phyloP scores from a whole-genome alignment of 228 moss, liverwort and hornwort species.

The Sphagnum magellanicum region DNA sequence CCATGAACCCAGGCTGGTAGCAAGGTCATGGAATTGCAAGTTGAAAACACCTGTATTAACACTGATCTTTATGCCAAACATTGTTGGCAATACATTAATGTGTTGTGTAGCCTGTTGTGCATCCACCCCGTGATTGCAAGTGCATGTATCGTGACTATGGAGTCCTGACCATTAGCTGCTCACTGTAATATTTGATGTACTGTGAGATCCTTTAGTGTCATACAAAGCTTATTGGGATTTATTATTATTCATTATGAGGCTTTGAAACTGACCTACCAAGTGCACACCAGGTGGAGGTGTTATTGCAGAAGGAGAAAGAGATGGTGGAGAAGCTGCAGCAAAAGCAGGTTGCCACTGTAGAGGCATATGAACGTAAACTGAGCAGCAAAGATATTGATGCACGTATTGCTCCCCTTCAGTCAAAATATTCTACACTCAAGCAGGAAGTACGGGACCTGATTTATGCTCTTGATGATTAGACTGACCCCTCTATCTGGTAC shows the following conservation, averaged over 20 bases:
- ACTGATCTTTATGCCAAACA: too few species aligned
- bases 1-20: too few species aligned
- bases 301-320: slow-evolving; percentile 90
- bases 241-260: neutral
- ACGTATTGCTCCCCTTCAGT: slow-evolving; percentile 71
- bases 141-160: too few species aligned
- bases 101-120: too few species aligned
- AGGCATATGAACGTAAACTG: slow-evolving; percentile 81
- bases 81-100: too few species aligned
- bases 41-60: too few species aligned
- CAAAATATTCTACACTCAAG: slow-evolving; percentile 65
- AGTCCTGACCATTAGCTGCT: too few species aligned
- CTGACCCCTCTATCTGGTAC: neutral
- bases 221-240: neutral
- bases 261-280: slow-evolving; percentile 15
- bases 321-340: slow-evolving; percentile 89
- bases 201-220: too few species aligned
- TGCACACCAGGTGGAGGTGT: slow-evolving; percentile 53
- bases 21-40: too few species aligned
- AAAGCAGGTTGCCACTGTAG: slow-evolving; percentile 80
- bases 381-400: slow-evolving; percentile 79
- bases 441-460: slow-evolving; percentile 66
- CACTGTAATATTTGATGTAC: too few species aligned
- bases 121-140: too few species aligned
- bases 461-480: slow-evolving; percentile 63